Conservation (phyloP, 805 yeast genomes). For the Saccharomycopsis capsularis region DNA sequence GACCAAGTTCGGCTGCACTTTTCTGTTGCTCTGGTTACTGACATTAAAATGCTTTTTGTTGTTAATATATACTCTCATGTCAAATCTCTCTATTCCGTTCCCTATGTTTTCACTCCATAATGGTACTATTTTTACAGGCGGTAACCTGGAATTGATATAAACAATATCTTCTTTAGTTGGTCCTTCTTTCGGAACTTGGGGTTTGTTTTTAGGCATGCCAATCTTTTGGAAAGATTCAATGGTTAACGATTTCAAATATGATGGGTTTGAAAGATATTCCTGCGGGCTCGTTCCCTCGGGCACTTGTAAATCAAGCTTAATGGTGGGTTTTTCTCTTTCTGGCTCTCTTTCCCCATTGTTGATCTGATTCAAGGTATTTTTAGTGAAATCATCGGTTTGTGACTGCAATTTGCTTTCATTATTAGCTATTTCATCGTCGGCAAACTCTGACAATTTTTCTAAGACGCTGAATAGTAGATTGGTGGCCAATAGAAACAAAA, state of each 20-base stretch:
- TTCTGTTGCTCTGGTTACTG: conserved; percentile 4
- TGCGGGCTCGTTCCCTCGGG: conserved; percentile 7
- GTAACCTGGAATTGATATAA: conserved; percentile 15
- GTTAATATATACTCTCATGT: conserved; percentile 3
- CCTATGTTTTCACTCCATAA: conserved; percentile 4
- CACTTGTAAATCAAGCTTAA: not conserved
- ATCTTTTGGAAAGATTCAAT: conserved; percentile 1
- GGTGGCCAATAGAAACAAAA: too few relatives aligned
- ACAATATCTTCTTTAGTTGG: conserved; percentile 13
- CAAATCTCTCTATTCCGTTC: not conserved
- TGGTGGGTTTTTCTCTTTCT: not conserved
- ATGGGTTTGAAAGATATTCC: conserved; percentile 1
- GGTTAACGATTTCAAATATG: conserved; percentile 8
- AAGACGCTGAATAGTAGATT: too few relatives aligned
- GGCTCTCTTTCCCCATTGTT: not conserved
- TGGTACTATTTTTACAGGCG: conserved; percentile 15
- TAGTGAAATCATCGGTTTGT: not conserved
- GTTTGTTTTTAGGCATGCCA: not conserved
- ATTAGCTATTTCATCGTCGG: too few relatives aligned
- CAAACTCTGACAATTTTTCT: too few relatives aligned
- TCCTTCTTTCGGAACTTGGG: conserved; percentile 2
- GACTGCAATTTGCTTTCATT: too few relatives aligned
- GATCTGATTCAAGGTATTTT: not conserved
- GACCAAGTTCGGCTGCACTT: not conserved
- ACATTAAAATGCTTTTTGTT: conserved; percentile 8